Evolutionary conservation across 1,139 yeast species (phyloP), one percentile per base, ranked within the genome.

Genomic region (Candida pseudoviswanathii): DNA sequence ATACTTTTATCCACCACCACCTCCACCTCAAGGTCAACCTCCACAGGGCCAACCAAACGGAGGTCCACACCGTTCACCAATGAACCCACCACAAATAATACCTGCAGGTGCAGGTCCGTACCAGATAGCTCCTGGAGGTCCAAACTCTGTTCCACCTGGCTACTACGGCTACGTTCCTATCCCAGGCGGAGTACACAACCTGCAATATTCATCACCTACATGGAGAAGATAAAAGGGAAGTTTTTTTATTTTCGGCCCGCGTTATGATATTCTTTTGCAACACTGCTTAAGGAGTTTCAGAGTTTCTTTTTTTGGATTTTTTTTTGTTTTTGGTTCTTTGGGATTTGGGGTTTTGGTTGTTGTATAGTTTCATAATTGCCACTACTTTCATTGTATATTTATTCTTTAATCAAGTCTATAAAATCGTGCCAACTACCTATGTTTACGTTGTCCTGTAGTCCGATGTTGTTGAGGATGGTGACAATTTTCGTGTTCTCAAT

Each of bases 111-210:
- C 45, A 49, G 55, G 57, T 3, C 55, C 58, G 27, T 59, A 59
- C n/a, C 57, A 57, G 2, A 53, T 59, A 37, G 57, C 51, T 10
- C 62, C 59, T 7, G 52, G 54, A 21, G 47, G 47, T 27, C 62
- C 63, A 6, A 43, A 43, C 38, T 61, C 64, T 4, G 65, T 67
- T 30, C 72, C 72, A 10, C 71, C 70, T 24, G 74, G 71, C 1
- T 73, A 70, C 3, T 70, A 67, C 49, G 74, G 67, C 49, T 68
- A 67, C 54, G 61, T 69, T 43, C 75, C 76, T 4, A 59, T 70
- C 48, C 73, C 66, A 26, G 73, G 72, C 3, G 66, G 67, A 8
- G 64, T 63, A 6, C 50, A 48, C 11, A 45, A 46, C 43, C 70
- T 59, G 47, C 71, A 65, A 30, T 59, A 62, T 47, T 54, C 64